Evolutionary conservation across 1,139 yeast genomes (phyloP), one percentile per base, ranked within the genome.

Genomic region (Yamadazyma spencermartinsiae): DNA sequence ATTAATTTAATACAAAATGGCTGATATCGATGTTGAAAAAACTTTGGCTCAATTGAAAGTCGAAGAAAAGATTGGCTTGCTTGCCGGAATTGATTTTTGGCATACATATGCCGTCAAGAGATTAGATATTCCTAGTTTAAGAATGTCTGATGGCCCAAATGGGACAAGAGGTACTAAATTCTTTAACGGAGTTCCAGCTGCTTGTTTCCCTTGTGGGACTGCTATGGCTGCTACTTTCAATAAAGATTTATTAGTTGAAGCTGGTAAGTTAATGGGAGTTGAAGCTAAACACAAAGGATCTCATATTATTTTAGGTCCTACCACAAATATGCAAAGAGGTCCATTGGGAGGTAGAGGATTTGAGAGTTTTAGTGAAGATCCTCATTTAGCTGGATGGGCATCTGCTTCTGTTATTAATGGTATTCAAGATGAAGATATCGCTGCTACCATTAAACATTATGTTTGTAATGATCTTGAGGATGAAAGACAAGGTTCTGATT

Each of bases 391-490:
- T 0, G 70, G 68, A 12, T 48, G 53, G 38, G 57, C 59, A 10
- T 58, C 68, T 19, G 52, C 54, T 5, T 39, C 58, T 12, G 51
- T 64, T 25, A 52, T 64, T 32, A 54, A 55, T 32, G 68, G 70
- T 16, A 61, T 63, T 37, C 68, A 64, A 45, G 44, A 43, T 36
- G 45, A 50, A 37, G 43, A 75, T 20, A 61, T 80, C 44, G 76
- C 72, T 37, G 82, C 84, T 5, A 72, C 82, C 17, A 66, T 79
- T 45, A 80, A 79, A 59, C 84, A 80, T 55, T 79, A 56, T 56
- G 80, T 77, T 23, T 73, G 81, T 54, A 80, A 80, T 48, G 86
- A 80, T 53, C 68, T 73, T 48, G 86, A 80, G 51, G 71, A 77
- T 44, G 77, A 77, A 49, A 62, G 86, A 39, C 67, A 65, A 41